Conservation (phyloP, 177 flowering plant genomes). For the Vitis hybrid region DNA sequence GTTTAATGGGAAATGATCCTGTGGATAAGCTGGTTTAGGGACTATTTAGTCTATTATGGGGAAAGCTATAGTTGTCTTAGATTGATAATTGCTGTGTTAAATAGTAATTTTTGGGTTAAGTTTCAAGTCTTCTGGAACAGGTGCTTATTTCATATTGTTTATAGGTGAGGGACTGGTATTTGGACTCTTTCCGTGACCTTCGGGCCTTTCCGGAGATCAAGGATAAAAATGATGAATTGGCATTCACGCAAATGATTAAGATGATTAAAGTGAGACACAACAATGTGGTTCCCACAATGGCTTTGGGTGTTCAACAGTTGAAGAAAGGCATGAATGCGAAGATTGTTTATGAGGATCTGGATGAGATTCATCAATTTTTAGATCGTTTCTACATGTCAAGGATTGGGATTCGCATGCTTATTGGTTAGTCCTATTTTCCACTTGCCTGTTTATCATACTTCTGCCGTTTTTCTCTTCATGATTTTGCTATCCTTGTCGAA, state of each 20-base stretch:
- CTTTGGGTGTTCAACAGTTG: conserved; percentile 91
- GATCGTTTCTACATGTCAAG: conserved; percentile 97
- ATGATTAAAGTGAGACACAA: conserved; percentile 92
- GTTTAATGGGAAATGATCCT: background rate
- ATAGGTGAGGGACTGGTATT: conserved; percentile 94
- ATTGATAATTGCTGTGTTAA: background rate
- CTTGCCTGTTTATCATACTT: background rate
- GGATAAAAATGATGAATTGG: conserved; percentile 62
- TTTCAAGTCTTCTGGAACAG: background rate
- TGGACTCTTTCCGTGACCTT: conserved; percentile 93
- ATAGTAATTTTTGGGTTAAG: background rate
- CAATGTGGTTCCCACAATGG: conserved; percentile 97
- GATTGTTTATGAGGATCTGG: conserved; percentile 46
- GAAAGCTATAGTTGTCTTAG: background rate
- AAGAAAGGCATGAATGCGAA: conserved; percentile 65
- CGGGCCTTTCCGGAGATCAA: conserved; percentile 74
- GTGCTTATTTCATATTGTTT: background rate
- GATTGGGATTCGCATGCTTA: conserved; percentile 97
- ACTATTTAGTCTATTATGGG: background rate
- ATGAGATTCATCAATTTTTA: conserved; percentile 86
- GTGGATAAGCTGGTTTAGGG: background rate
- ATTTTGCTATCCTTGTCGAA: background rate
- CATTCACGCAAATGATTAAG: conserved; percentile 89
- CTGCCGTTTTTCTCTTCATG: background rate
- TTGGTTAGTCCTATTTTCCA: conserved; percentile 49